Percentiles rank a stretch among this genome's conserved stretches.
Conservation (phyloP, 345 rosid genomes). For the Sonneratia caseolaris region DNA sequence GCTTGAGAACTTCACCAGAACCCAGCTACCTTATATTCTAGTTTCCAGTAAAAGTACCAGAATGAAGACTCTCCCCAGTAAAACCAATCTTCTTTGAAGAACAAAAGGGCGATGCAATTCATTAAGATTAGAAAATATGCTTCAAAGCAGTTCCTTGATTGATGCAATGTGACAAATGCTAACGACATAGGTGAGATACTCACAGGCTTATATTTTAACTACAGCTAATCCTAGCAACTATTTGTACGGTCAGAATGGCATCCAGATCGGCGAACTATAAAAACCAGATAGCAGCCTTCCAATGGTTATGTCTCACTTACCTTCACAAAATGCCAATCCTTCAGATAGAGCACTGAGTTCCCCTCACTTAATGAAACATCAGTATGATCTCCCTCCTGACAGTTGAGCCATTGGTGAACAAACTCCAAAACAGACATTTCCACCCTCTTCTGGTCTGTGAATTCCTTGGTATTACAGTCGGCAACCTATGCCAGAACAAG, state of each 20-base stretch:
- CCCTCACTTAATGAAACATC: slow-evolving; percentile 12
- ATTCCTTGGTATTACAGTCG: slow-evolving; percentile 69
- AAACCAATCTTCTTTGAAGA: background rate
- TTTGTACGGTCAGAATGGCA: background rate
- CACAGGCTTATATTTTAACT: background rate
- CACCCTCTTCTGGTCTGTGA: slow-evolving; percentile 72
- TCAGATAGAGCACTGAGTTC: slow-evolving; percentile 53
- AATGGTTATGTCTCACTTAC: slow-evolving; percentile 13
- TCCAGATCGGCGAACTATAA: background rate
- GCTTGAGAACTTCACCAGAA: background rate
- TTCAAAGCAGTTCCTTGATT: background rate
- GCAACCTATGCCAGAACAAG: slow-evolving; percentile 43
- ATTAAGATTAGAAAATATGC: background rate
- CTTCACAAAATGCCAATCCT: slow-evolving; percentile 97
- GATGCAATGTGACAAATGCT: background rate
- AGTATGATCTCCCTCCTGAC: slow-evolving; percentile 7
- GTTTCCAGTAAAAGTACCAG: too few species aligned
- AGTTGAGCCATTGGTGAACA: slow-evolving; percentile 38
- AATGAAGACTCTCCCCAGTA: background rate
- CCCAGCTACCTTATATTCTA: too few species aligned
- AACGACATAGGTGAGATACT: background rate
- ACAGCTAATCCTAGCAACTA: background rate
- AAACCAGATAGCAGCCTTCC: background rate
- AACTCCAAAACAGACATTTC: slow-evolving; percentile 75
- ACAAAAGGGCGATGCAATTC: background rate